phyloP scores from a whole-genome alignment of 192 early-diverging fungal species.

The Funneliformis geosporum region DNA sequence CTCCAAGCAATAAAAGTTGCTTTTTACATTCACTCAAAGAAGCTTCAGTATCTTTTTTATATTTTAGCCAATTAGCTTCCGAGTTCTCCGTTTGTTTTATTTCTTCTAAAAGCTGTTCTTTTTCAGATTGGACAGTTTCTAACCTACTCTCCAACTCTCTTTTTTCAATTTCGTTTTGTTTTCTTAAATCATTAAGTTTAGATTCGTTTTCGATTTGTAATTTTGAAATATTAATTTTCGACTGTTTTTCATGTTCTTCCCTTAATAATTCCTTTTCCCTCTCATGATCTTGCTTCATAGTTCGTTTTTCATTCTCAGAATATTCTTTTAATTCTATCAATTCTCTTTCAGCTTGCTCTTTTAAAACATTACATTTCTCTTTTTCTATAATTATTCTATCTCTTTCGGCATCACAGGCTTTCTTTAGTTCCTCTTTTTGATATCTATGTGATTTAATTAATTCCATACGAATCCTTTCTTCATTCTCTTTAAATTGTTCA shows the following conservation, averaged over 20 bases:
- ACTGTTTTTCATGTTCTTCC: background rate
- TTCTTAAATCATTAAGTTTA: background rate
- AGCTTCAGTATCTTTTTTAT: background rate
- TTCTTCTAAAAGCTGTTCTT: background rate
- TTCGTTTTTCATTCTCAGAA: slow-evolving; percentile 1
- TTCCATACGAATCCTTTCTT: slow-evolving; percentile 7
- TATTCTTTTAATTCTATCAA: background rate
- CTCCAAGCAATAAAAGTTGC: background rate
- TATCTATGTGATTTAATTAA: background rate
- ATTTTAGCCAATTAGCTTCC: background rate
- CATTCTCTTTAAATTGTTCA: slow-evolving; percentile 14
- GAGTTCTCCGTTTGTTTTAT: slow-evolving; percentile 4
- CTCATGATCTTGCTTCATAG: background rate
- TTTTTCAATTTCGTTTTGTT: background rate
- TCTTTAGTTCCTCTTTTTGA: slow-evolving; percentile 9
- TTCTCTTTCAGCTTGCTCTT: background rate
- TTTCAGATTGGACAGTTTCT: background rate
- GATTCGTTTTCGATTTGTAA: background rate
- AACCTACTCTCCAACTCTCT: background rate
- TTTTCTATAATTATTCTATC: background rate
- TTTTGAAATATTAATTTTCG: background rate
- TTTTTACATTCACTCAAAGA: background rate
- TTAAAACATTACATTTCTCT: background rate
- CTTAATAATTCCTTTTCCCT: background rate
- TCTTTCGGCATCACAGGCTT: background rate